Conservation (phyloP, 192 early-diverging fungal species). For the Gamsiella multidivaricata region DNA sequence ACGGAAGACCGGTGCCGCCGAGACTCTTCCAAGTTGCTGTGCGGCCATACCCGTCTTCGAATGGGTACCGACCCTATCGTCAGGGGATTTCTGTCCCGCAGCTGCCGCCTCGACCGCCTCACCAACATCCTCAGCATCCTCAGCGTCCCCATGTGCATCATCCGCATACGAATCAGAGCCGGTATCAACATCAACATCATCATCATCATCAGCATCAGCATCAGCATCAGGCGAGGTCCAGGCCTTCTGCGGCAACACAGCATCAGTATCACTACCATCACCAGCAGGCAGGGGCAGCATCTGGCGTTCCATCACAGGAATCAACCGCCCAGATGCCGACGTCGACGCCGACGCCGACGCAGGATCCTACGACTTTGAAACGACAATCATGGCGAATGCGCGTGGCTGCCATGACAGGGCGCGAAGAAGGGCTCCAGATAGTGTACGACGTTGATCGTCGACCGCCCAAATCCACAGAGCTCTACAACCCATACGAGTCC, state of each 20-base stretch:
- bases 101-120: slow-evolving; percentile 6
- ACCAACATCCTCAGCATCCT: slow-evolving; percentile 1
- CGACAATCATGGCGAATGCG: slow-evolving; percentile 1
- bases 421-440: background rate
- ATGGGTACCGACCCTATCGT: slow-evolving; percentile 27
- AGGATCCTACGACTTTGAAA: too few relatives aligned
- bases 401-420: background rate
- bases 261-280: background rate
- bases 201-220: slow-evolving; percentile 10
- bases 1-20: background rate
- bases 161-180: background rate
- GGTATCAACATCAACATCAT: background rate
- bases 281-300: background rate
- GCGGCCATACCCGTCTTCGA: slow-evolving; percentile 28
- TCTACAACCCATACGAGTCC: slow-evolving; percentile 34
- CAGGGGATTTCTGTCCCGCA: slow-evolving; percentile 21
- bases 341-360: too few relatives aligned
- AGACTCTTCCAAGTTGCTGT: slow-evolving; percentile 5
- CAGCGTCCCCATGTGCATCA: background rate
- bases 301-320: too few relatives aligned
- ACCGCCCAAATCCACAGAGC: slow-evolving; percentile 40
- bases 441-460: slow-evolving; percentile 44
- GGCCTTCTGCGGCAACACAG: background rate
- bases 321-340: too few relatives aligned
- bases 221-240: background rate